Percentiles rank a stretch among this genome's conserved stretches.
Conservation (phyloP, 495 filamentous ascomycete genomes). For the Glarea lozoyensis region DNA sequence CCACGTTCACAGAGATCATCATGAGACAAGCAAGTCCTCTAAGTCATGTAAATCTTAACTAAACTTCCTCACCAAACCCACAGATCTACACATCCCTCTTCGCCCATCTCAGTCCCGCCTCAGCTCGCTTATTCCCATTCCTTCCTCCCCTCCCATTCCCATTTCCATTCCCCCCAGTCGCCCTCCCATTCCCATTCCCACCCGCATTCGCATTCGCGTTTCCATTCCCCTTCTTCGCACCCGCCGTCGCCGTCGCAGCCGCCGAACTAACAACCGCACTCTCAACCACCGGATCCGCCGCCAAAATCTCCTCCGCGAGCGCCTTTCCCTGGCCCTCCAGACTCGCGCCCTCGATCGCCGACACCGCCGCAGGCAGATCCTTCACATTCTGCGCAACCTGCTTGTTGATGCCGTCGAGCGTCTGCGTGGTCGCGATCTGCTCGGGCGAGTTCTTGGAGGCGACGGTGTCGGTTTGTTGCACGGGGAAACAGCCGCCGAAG, state of each 20-base stretch:
- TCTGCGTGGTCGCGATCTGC: neutral
- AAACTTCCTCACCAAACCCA: too few species aligned
- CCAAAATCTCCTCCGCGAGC: neutral
- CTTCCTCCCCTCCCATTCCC: too few species aligned
- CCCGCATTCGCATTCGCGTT: neutral
- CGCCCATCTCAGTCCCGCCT: too few species aligned
- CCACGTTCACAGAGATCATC: too few species aligned
- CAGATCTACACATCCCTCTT: too few species aligned
- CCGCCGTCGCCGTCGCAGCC: neutral
- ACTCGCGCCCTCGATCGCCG: conserved; percentile 41
- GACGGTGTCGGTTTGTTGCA: neutral
- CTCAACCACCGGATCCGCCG: neutral
- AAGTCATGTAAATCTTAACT: too few species aligned
- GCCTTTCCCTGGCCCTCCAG: neutral
- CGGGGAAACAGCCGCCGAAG: neutral
- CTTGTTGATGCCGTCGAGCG: conserved; percentile 2
- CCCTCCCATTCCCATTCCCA: neutral
- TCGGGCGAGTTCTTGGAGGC: neutral
- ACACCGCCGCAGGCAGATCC: conserved; percentile 6
- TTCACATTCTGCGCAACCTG: conserved; percentile 5
- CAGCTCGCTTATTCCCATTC: too few species aligned
- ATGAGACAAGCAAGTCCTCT: too few species aligned
- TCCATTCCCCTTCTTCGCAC: neutral
- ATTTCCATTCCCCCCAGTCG: neutral
- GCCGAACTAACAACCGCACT: neutral